phyloP scores from a whole-genome alignment of 306 rosid species.

The Acacia melanoxylon region DNA sequence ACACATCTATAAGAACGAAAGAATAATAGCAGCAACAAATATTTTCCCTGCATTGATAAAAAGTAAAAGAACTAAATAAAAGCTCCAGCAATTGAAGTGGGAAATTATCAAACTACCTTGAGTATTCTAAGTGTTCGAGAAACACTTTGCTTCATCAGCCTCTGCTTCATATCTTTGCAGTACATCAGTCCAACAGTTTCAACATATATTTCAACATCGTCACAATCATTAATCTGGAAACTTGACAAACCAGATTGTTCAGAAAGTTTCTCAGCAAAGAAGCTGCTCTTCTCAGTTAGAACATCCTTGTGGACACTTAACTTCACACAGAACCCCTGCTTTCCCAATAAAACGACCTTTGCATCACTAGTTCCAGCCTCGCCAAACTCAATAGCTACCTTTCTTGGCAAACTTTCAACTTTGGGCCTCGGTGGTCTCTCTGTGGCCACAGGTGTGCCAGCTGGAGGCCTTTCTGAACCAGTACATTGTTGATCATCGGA shows the following conservation, averaged over 20 bases:
- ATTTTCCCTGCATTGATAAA: not conserved
- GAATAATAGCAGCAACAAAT: too few species aligned
- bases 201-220: slow-evolving; percentile 88
- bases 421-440: slow-evolving; percentile 68
- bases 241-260: slow-evolving; percentile 49
- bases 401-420: slow-evolving; percentile 69
- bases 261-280: slow-evolving; percentile 64
- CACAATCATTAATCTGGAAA: slow-evolving; percentile 77
- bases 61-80: not conserved
- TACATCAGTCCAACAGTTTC: slow-evolving; percentile 94
- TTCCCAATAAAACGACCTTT: slow-evolving; percentile 73
- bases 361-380: slow-evolving; percentile 83
- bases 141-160: slow-evolving; percentile 88
- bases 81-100: slow-evolving; percentile 18
- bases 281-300: slow-evolving; percentile 57
- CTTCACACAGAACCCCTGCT: slow-evolving; percentile 92
- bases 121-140: slow-evolving; percentile 76
- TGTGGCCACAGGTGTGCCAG: slow-evolving; percentile 46
- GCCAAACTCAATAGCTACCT: slow-evolving; percentile 95
- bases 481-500: slow-evolving; percentile 55
- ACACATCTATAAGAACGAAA: slow-evolving; percentile 6
- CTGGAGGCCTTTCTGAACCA: slow-evolving; percentile 51
- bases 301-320: slow-evolving; percentile 82
- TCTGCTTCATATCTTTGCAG: slow-evolving; percentile 81
- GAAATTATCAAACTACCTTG: slow-evolving; percentile 54